Conservation (phyloP, 1,284 basidiomycete genomes). For the Fomes fomentarius region DNA sequence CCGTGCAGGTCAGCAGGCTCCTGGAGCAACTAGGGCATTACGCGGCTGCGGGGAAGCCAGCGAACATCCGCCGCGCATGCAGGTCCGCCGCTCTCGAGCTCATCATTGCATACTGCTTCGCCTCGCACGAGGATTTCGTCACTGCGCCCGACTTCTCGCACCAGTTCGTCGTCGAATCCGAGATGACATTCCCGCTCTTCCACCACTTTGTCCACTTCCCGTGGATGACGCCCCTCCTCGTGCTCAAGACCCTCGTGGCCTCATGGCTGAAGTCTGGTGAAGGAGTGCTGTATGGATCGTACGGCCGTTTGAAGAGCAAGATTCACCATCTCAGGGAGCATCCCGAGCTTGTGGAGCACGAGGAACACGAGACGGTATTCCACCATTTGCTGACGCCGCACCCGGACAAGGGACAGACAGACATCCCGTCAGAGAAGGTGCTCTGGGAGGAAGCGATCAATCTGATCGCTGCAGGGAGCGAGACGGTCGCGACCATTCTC, state of each 20-base stretch:
- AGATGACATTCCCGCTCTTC: neutral
- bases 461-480: slow-evolving; percentile 1
- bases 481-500: neutral
- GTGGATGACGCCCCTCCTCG: neutral
- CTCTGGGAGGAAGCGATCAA: neutral
- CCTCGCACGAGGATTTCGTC: neutral
- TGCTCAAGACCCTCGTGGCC: neutral
- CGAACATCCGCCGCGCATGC: neutral
- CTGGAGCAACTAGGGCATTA: neutral
- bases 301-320: neutral
- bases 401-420: neutral
- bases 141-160: neutral
- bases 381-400: slow-evolving; percentile 1
- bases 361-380: neutral
- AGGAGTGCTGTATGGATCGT: neutral
- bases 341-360: neutral
- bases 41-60: neutral
- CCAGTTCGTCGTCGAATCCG: neutral
- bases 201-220: neutral
- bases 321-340: neutral
- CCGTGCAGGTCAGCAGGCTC: neutral
- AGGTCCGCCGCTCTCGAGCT: neutral
- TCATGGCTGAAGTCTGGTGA: neutral
- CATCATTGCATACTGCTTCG: neutral
- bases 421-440: neutral